These are phyloP conservation scores for Pseudophaeomoniella oleicola DNA, from an alignment of 2,329 filamentous ascomycete species.

Conservation along the genomic window DNA sequence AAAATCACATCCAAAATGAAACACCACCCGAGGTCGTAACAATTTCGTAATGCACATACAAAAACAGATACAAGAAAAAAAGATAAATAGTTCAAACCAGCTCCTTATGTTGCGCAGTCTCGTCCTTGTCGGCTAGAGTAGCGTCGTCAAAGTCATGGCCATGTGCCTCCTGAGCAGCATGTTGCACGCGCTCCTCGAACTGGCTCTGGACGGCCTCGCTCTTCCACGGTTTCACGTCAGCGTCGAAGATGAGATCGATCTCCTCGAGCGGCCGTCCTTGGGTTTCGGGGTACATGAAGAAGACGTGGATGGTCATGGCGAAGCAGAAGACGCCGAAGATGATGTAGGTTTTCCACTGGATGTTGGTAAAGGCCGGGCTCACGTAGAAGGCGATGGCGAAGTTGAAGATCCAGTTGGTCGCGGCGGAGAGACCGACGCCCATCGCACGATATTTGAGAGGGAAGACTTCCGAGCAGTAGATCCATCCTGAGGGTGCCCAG, in stretches of 20 bases:
- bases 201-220: not conserved
- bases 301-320: conserved; percentile 52
- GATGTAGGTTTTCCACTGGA: conserved; percentile 16
- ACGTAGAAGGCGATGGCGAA: conserved; percentile 27
- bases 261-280: conserved; percentile 62
- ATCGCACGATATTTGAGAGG: conserved; percentile 49
- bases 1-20: too few relatives aligned
- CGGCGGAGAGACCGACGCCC: conserved; percentile 44
- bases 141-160: not conserved
- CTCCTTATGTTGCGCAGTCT: not conserved
- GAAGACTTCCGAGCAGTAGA: conserved; percentile 48
- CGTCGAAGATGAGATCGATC: conserved; percentile 55
- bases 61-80: too few relatives aligned
- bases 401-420: conserved; percentile 37
- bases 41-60: too few relatives aligned
- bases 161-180: not conserved
- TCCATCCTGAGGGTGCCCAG: conserved; percentile 46
- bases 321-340: conserved; percentile 60
- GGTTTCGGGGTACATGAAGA: conserved; percentile 52
- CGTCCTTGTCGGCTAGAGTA: not conserved
- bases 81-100: not conserved
- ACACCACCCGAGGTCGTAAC: too few relatives aligned
- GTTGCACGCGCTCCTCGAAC: not conserved
- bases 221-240: conserved; percentile 4
- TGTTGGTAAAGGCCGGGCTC: conserved; percentile 13